phyloP scores from a whole-genome alignment of 495 filamentous ascomycete species.

The Tuber melanosporum region DNA sequence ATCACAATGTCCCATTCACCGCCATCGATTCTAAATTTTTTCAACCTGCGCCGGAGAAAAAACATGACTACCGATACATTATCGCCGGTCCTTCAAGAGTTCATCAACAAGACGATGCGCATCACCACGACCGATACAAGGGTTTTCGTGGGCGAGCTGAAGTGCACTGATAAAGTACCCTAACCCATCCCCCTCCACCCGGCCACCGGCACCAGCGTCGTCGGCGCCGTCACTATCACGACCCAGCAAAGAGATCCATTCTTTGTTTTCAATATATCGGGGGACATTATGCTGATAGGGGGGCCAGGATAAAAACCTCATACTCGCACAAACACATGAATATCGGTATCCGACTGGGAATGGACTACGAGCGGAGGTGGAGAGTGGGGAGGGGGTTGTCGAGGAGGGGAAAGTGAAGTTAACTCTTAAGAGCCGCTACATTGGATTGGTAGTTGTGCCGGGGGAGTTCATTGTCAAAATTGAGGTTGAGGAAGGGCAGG shows the following conservation, averaged over 20 bases:
- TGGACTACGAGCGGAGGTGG: constrained; percentile 47
- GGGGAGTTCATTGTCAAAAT: constrained; percentile 79
- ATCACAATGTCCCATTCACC: background rate
- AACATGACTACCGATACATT: background rate
- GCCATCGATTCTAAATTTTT: constrained; percentile 3
- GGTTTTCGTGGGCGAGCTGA: constrained; percentile 84
- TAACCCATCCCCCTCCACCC: background rate
- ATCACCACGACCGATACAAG: constrained; percentile 75
- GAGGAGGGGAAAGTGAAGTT: constrained; percentile 48
- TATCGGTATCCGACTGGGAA: constrained; percentile 65
- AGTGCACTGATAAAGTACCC: constrained; percentile 81
- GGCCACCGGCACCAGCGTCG: background rate
- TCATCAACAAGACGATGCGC: constrained; percentile 65
- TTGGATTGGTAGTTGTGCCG: constrained; percentile 86
- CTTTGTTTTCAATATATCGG: background rate
- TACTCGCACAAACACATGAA: constrained; percentile 77
- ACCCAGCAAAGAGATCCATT: background rate
- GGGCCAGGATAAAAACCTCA: constrained; percentile 69
- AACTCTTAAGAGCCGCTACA: constrained; percentile 73
- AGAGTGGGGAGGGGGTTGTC: constrained; percentile 42
- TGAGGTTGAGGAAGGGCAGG: constrained; percentile 63
- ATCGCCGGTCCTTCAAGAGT: constrained; percentile 35
- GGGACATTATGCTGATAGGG: background rate
- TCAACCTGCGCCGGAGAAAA: constrained; percentile 2
- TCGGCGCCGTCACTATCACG: background rate